Conservation (phyloP, 179 eudicot species). For the Gypsophila paniculata region DNA sequence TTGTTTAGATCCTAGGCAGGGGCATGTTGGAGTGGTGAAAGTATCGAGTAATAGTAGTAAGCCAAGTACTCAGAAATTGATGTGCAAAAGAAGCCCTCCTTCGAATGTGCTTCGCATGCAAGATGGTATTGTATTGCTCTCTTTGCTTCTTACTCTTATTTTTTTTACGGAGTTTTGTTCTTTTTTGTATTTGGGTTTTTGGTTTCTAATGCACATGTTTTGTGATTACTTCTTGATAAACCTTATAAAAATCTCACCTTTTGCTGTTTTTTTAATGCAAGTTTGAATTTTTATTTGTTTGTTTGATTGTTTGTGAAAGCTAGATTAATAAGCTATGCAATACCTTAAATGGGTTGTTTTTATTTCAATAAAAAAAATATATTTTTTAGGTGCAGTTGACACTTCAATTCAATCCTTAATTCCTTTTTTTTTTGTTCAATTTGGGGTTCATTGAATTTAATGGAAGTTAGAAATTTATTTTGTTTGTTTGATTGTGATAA, state of each 20-base stretch:
- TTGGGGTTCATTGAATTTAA: background rate
- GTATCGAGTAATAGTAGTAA: slow-evolving; percentile 30
- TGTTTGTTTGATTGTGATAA: background rate
- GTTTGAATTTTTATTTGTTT: background rate
- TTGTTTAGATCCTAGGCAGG: slow-evolving; percentile 31
- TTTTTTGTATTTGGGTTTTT: background rate
- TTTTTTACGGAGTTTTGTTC: background rate
- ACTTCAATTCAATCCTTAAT: too few relatives aligned
- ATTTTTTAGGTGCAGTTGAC: too few relatives aligned
- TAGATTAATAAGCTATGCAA: too few relatives aligned
- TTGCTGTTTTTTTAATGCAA: slow-evolving; percentile 4
- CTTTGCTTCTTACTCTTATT: background rate
- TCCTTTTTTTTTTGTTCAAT: background rate
- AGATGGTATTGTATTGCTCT: slow-evolving; percentile 69
- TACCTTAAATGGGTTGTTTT: too few relatives aligned
- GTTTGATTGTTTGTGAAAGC: background rate
- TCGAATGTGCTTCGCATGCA: slow-evolving; percentile 46
- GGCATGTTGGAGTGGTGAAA: slow-evolving; percentile 25
- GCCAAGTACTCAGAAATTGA: slow-evolving; percentile 21
- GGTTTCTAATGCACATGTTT: too few relatives aligned
- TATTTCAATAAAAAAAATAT: too few relatives aligned
- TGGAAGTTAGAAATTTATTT: too few relatives aligned
- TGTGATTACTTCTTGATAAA: background rate
- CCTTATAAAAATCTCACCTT: background rate
- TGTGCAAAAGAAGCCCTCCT: slow-evolving; percentile 22